A percentile compares a stretch with the other conserved stretches of the same genome.
These are phyloP conservation scores for Acmispon strigosus DNA, from an alignment of 306 rosid species.

Conservation along the genomic window DNA sequence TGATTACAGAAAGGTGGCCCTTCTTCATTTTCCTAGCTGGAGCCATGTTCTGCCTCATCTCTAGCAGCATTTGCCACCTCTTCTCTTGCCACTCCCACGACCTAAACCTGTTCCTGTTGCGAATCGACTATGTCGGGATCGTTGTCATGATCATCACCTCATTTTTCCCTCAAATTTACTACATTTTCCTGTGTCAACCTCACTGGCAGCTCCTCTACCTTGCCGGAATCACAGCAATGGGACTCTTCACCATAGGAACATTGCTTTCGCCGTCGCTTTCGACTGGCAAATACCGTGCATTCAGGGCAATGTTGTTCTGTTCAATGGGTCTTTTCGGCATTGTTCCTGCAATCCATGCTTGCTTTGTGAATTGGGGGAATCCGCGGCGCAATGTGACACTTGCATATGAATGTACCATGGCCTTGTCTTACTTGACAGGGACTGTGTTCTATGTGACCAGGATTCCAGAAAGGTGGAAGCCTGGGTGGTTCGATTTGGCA, in stretches of 20 bases:
- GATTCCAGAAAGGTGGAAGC: conserved; percentile 83
- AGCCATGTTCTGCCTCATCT: conserved; percentile 88
- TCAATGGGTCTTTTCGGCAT: conserved; percentile 92
- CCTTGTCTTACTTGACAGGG: conserved; percentile 66
- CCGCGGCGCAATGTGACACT: conserved; percentile 61
- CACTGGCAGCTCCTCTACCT: conserved; percentile 83
- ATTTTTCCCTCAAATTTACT: conserved; percentile 90
- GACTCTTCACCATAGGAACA: conserved; percentile 60
- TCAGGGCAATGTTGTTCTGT: conserved; percentile 71
- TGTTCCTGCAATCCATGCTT: conserved; percentile 73
- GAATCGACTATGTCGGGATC: conserved; percentile 81
- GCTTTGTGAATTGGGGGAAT: conserved; percentile 68
- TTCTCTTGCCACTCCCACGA: conserved; percentile 77
- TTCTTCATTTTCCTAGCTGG: conserved; percentile 83
- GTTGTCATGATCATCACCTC: conserved; percentile 91
- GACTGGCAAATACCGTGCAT: conserved; percentile 40
- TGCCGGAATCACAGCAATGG: conserved; percentile 78
- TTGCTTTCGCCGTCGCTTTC: conserved; percentile 66
- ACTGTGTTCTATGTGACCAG: conserved; percentile 63
- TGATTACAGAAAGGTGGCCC: conserved; percentile 63
- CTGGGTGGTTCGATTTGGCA: conserved; percentile 85
- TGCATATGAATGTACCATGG: conserved; percentile 69
- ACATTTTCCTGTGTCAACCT: conserved; percentile 76
- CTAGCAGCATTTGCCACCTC: conserved; percentile 92
- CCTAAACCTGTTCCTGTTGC: conserved; percentile 46